These are phyloP conservation scores for Zymoseptoria brevis DNA, from an alignment of 2,329 filamentous ascomycete species.

Conservation along the genomic window DNA sequence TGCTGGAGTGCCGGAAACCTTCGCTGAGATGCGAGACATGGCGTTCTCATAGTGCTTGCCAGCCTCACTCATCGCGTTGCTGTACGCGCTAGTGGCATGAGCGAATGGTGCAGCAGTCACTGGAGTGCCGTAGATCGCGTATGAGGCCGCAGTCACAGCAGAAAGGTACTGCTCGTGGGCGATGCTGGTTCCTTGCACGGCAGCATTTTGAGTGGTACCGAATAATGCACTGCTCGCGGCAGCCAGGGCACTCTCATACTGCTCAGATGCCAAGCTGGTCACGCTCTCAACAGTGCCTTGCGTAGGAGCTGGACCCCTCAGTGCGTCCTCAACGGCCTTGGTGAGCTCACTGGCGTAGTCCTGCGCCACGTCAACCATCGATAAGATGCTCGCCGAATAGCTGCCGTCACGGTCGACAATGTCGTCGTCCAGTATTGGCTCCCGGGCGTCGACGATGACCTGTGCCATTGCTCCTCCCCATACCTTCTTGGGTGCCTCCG, in stretches of 20 bases:
- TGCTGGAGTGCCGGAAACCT: conserved; percentile 61
- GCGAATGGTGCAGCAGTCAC: conserved; percentile 29
- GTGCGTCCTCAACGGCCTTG: conserved; percentile 48
- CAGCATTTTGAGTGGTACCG: conserved; percentile 37
- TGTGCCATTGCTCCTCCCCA: conserved; percentile 49
- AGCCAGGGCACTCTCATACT: conserved; percentile 49
- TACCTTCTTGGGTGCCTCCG: conserved; percentile 36
- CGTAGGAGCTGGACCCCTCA: conserved; percentile 38
- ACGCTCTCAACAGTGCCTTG: conserved; percentile 43
- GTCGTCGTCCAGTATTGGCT: conserved; percentile 42
- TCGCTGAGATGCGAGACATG: conserved; percentile 57
- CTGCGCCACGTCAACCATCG: conserved; percentile 44
- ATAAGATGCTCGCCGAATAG: conserved; percentile 46
- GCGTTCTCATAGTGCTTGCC: conserved; percentile 62
- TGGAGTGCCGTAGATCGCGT: conserved; percentile 48
- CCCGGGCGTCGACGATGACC: conserved; percentile 39
- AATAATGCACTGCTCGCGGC: conserved; percentile 52
- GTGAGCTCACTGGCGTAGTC: conserved; percentile 48
- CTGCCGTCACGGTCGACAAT: conserved; percentile 33
- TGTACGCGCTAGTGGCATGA: conserved; percentile 50
- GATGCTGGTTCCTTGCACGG: conserved; percentile 42
- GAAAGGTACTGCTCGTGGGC: conserved; percentile 48
- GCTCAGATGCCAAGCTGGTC: conserved; percentile 47
- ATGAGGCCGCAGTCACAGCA: conserved; percentile 52
- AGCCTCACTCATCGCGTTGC: conserved; percentile 56